A percentile compares a stretch with the other conserved stretches of the same genome.
These are phyloP conservation scores for Boletus edulis DNA, from an alignment of 768 basidiomycete genomes.

Conservation along the genomic window DNA sequence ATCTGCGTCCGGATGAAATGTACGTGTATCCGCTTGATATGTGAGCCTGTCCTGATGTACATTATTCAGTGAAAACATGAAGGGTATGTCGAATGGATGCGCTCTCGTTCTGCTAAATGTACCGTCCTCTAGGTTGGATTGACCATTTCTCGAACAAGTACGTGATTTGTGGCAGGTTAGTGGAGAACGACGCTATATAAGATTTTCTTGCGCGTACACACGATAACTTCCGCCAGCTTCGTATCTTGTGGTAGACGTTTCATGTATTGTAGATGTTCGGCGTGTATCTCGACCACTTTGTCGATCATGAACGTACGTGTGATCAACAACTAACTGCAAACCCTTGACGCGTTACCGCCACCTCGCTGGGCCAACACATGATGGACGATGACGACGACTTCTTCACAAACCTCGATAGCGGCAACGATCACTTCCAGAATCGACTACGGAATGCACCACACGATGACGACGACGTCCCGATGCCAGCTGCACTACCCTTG, in stretches of 20 bases:
- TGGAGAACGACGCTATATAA: conserved; percentile 65
- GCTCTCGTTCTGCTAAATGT: background rate
- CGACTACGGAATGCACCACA: conserved; percentile 37
- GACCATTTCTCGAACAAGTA: conserved; percentile 94
- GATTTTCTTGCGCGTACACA: background rate
- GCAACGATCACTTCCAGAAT: conserved; percentile 27
- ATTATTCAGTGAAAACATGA: conserved; percentile 81
- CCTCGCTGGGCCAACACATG: background rate
- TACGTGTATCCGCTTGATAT: conserved; percentile 38
- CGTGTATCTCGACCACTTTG: no score
- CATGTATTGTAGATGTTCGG: no score
- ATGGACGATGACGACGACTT: conserved; percentile 28
- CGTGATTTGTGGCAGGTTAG: conserved; percentile 83
- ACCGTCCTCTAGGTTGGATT: conserved; percentile 67
- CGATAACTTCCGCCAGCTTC: background rate
- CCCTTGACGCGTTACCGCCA: no score
- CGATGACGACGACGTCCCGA: conserved; percentile 26
- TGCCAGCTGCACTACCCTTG: conserved; percentile 27
- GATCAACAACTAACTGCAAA: no score
- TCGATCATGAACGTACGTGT: no score
- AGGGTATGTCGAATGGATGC: conserved; percentile 41
- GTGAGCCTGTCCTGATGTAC: background rate
- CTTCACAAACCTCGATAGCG: conserved; percentile 25
- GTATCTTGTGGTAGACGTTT: background rate
- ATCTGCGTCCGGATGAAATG: conserved; percentile 82